phyloP scores from a whole-genome alignment of 768 basidiomycete species.

The Leccinum olivaceopallidum region DNA sequence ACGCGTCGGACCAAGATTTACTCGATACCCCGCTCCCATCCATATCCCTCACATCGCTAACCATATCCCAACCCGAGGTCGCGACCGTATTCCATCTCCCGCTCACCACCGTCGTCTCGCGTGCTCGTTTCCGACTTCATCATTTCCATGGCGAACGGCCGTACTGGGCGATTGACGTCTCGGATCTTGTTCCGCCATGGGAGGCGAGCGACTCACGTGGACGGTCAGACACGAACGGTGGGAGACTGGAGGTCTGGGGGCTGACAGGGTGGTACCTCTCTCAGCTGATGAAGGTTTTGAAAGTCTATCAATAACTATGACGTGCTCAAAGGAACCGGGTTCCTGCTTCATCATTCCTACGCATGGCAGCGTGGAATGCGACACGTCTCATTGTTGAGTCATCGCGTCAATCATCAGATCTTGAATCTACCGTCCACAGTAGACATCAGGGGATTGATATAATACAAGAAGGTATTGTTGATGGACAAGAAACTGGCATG shows the following conservation, averaged over 20 bases:
- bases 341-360: too few species aligned
- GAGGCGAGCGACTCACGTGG: constrained; percentile 33
- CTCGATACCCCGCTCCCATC: constrained; percentile 57
- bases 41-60: constrained; percentile 51
- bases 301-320: constrained; percentile 41
- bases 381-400: background rate
- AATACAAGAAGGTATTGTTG: constrained; percentile 24
- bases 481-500: constrained; percentile 19
- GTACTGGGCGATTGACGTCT: constrained; percentile 70
- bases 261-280: constrained; percentile 83
- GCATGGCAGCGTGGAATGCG: constrained; percentile 22
- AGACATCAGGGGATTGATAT: constrained; percentile 21
- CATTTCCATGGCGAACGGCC: constrained; percentile 54
- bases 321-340: too few species aligned
- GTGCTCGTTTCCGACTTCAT: constrained; percentile 47
- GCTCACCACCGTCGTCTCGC: constrained; percentile 48
- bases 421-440: constrained; percentile 1
- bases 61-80: constrained; percentile 63
- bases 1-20: background rate
- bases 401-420: background rate
- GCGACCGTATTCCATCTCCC: constrained; percentile 73
- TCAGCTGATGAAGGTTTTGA: constrained; percentile 56
- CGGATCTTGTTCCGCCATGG: constrained; percentile 48
- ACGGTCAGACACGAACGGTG: constrained; percentile 44
- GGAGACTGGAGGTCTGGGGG: constrained; percentile 70